Evolutionary conservation across 2,329 filamentous ascomycete genomes (phyloP), one percentile per base, ranked within the genome.

Genomic region (Dactylella cylindrospora): DNA sequence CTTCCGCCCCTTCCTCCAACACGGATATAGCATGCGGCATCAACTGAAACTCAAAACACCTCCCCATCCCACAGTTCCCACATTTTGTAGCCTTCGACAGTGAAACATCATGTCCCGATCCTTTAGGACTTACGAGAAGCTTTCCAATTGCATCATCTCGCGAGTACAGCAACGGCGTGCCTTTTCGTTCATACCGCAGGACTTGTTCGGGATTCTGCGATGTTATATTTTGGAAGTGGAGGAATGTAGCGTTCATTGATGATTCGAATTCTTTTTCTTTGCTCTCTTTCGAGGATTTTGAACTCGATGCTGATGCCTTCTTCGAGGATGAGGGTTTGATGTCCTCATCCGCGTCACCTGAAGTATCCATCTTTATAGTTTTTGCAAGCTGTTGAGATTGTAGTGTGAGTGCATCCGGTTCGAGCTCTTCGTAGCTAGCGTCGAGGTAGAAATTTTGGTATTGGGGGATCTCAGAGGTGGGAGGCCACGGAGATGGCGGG

Each of bases 11-110:
- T 1, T 80, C 84, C 76, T 97, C 93, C 49, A 97, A 76, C 76
- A 94, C 86, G 23, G 83, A 82, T 69, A 98, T 98, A 2, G 90
- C 85, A 71, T 95, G 86, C 32, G 93, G 93, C 67, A 86, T 90
- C 66, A 98, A 76, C 77, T 98, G 93, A 57, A 95, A 78, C 77
- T 98, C 93, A 72, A 97, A 97, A 10, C 86, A 82, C 65, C 91
- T 82, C 43, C 80, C 77, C 0, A 79, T 80, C 6, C 86, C 85
- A 73, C 93, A 98, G 68, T 82, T 85, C 22, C 74, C 75, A 72
- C 93, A 98, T 7, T 83, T 76, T 1, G 91, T 90, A 22, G 96
- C 82, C 1, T 80, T 76, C 1, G 68, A 68, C 5, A 70, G 68
- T 4, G 69, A 67, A 44, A 71, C 72, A 5, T 49, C 68, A 0